Evolutionary conservation across 768 basidiomycete species (phyloP), one percentile per base, ranked within the genome.

Genomic region (Pleurotus pulmonarius): DNA sequence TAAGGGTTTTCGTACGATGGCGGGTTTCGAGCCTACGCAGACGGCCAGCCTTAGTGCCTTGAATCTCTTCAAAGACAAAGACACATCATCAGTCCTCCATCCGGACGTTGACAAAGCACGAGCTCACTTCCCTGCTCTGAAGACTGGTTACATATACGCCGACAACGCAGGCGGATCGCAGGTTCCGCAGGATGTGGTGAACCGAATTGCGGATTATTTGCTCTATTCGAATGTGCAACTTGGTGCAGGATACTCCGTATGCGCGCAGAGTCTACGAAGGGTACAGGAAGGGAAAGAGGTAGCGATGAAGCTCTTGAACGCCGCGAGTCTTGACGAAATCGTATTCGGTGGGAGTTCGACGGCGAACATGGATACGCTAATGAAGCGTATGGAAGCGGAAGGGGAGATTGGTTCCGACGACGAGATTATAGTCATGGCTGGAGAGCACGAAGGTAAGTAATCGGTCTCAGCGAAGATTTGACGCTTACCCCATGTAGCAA

Each of bases 161-260:
- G 89, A 90, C 71, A 91, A 88, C 58, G 90, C 89, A 0, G 89
- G 88, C 0, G 89, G 88, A 6, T 89, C 88, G 2, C 89, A 80
- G 41, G 57, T 48, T n/a, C 22, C 82, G 0, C 71, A 78, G 48
- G 70, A 70, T 46, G 83, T 83, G 25, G 80, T 83, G 55, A 78
- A 86, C 60, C 70, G 77, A 43, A 78, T 90, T 61, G 75, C 74
- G 16, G 85, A 88, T 64, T 92, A 90, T 64, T 76, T 92, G 9
- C 56, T 78, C 29, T 81, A 86, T 70, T 83, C 85, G 5, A 91
- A 92, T 63, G 87, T 81, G 1, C 88, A 90, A 65, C 78, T 88
- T n/a, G 83, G 86, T 18, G 88, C 86, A 6, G 81, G 83, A 54
- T 91, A 90, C 64, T 76, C 81, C 5, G 72, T 86, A 22, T 82